Conservation (phyloP, 2,329 filamentous ascomycete genomes). For the Fusarium sp. region DNA sequence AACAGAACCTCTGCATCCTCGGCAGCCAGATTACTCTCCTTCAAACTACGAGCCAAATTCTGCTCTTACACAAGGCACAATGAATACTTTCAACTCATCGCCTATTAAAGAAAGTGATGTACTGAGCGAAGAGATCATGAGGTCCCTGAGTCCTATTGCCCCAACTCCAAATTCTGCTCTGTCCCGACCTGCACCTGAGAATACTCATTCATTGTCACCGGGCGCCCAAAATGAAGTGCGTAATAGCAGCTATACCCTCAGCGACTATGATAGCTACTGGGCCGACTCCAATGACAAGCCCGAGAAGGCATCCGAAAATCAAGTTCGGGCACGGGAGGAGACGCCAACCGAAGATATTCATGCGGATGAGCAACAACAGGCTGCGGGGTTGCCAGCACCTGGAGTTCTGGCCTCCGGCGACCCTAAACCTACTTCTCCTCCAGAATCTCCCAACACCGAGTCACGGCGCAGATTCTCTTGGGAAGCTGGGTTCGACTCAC, state of each 20-base stretch:
- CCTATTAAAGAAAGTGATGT: conserved; percentile 77
- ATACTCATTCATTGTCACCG: conserved; percentile 33
- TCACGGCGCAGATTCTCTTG: conserved; percentile 54
- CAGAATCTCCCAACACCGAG: conserved; percentile 14
- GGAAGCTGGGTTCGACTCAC: conserved; percentile 49
- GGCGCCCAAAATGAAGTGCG: conserved; percentile 45
- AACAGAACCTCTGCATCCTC: conserved; percentile 60
- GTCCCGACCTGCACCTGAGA: conserved; percentile 24
- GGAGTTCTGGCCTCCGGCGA: conserved; percentile 6
- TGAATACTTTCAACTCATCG: conserved; percentile 63
- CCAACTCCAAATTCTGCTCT: conserved; percentile 36
- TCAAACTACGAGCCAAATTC: conserved; percentile 52
- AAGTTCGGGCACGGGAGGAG: conserved; percentile 14
- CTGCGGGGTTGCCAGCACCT: not conserved
- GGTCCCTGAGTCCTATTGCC: conserved; percentile 68
- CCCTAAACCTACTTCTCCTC: conserved; percentile 5
- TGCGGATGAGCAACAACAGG: conserved; percentile 1
- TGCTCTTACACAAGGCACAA: conserved; percentile 57
- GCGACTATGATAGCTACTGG: conserved; percentile 77
- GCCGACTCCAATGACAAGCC: conserved; percentile 52
- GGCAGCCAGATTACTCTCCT: conserved; percentile 50
- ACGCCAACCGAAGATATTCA: not conserved
- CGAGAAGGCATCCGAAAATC: conserved; percentile 1
- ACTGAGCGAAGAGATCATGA: conserved; percentile 79
- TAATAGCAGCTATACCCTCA: conserved; percentile 72